Evolutionary conservation across 768 basidiomycete genomes (phyloP).

Genomic region (Kwoniella heveanensis): DNA sequence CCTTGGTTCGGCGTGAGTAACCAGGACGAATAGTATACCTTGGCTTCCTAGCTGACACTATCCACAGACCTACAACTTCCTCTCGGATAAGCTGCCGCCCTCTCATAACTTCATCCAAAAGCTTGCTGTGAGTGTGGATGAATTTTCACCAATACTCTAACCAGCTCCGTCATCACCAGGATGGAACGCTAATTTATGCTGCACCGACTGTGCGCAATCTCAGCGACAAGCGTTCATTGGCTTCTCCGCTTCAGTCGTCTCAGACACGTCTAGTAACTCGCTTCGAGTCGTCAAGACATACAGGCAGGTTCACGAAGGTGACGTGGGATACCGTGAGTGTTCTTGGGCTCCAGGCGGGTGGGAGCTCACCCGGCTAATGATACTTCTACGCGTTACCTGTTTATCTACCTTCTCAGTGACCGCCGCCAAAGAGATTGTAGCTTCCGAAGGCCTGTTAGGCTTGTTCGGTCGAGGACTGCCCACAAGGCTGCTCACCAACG

Average conservation of each 20-base stretch:
- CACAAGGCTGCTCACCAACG: conserved; percentile 86
- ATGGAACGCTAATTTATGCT: neutral
- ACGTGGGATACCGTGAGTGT: conserved; percentile 69
- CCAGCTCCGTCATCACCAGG: no score
- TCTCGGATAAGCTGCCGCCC: conserved; percentile 66
- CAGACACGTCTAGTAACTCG: conserved; percentile 84
- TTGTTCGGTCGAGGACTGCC: conserved; percentile 86
- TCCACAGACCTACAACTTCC: conserved; percentile 68
- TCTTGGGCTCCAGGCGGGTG: neutral
- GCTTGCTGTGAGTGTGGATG: conserved; percentile 58
- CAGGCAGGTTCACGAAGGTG: conserved; percentile 80
- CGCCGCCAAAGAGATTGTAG: conserved; percentile 75
- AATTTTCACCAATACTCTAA: neutral
- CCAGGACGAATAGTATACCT: neutral
- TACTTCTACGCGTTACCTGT: no score
- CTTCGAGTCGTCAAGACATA: conserved; percentile 94
- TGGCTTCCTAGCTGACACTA: conserved; percentile 5
- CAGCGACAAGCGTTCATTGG: conserved; percentile 85
- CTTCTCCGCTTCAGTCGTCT: conserved; percentile 79
- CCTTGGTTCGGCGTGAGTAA: conserved; percentile 54
- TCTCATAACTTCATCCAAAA: conserved; percentile 63
- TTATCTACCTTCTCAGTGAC: no score
- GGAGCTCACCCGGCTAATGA: no score
- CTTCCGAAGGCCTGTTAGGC: conserved; percentile 72
- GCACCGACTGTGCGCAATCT: neutral